These are phyloP conservation scores for Agrostemma githago DNA, from an alignment of 148 eudicot genomes.

Conservation along the genomic window DNA sequence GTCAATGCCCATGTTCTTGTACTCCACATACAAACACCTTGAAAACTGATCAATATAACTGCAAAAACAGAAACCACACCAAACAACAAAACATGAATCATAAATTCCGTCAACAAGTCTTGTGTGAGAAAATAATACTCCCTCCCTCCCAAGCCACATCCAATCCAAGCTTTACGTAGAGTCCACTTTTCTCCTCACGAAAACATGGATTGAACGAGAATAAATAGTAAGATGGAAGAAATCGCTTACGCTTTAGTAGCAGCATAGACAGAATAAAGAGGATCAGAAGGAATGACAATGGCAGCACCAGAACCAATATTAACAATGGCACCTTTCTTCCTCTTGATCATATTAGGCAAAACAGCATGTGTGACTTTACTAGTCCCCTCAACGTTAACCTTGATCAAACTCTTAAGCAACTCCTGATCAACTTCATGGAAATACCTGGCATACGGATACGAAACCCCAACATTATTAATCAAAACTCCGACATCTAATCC, in stretches of 20 bases:
- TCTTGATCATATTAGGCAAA: slow-evolving; percentile 40
- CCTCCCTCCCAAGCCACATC: too few relatives aligned
- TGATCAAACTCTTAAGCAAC: slow-evolving; percentile 31
- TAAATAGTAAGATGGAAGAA: background rate
- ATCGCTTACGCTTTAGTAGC: slow-evolving; percentile 56
- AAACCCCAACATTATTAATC: slow-evolving; percentile 54
- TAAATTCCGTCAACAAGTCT: background rate
- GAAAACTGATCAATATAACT: slow-evolving; percentile 62
- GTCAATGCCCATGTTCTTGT: slow-evolving; percentile 69
- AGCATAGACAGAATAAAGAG: slow-evolving; percentile 52
- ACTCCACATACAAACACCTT: slow-evolving; percentile 52
- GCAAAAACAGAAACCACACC: slow-evolving; percentile 14
- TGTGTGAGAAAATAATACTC: too few relatives aligned
- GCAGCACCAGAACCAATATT: slow-evolving; percentile 71
- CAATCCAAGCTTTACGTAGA: too few relatives aligned
- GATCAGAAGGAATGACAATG: slow-evolving; percentile 42
- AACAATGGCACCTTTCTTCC: slow-evolving; percentile 50
- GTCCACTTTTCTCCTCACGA: too few relatives aligned
- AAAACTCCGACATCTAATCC: slow-evolving; percentile 56
- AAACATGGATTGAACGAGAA: too few relatives aligned
- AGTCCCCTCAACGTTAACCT: slow-evolving; percentile 49
- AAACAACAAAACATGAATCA: background rate
- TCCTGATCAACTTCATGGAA: slow-evolving; percentile 48
- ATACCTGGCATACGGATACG: slow-evolving; percentile 46
- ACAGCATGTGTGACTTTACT: slow-evolving; percentile 47